These are phyloP conservation scores for Lithospermum erythrorhizon DNA, from an alignment of 257 asterid species.

Conservation along the genomic window DNA sequence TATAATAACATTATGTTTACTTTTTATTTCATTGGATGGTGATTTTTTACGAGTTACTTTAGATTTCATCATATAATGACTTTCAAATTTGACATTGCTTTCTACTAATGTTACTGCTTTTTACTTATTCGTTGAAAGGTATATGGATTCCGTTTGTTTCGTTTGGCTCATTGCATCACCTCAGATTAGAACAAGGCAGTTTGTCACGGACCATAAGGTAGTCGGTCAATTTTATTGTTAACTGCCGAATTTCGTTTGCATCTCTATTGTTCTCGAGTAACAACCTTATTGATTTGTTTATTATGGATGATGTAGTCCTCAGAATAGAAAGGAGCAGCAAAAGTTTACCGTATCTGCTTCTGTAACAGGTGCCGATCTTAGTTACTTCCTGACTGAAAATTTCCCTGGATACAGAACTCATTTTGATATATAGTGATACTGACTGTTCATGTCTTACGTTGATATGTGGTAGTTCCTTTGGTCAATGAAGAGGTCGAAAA, in stretches of 20 bases:
- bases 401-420: not conserved
- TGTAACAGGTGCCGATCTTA: not conserved
- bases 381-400: not conserved
- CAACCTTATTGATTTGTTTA: not conserved
- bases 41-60: too few species aligned
- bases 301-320: too few species aligned
- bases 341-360: not conserved
- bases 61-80: too few species aligned
- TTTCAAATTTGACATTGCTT: too few species aligned
- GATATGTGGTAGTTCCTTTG: conserved; percentile 23
- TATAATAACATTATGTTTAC: too few species aligned
- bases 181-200: not conserved
- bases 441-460: not conserved
- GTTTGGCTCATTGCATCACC: not conserved
- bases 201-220: not conserved
- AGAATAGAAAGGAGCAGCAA: not conserved
- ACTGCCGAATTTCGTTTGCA: not conserved
- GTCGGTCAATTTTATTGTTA: too few species aligned
- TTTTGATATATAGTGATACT: not conserved
- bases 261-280: not conserved
- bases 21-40: too few species aligned
- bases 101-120: not conserved
- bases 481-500: conserved; percentile 45
- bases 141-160: not conserved
- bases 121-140: not conserved